Evolutionary conservation across 495 filamentous ascomycete genomes (phyloP).

Genomic region (Trichoderma virens): DNA sequence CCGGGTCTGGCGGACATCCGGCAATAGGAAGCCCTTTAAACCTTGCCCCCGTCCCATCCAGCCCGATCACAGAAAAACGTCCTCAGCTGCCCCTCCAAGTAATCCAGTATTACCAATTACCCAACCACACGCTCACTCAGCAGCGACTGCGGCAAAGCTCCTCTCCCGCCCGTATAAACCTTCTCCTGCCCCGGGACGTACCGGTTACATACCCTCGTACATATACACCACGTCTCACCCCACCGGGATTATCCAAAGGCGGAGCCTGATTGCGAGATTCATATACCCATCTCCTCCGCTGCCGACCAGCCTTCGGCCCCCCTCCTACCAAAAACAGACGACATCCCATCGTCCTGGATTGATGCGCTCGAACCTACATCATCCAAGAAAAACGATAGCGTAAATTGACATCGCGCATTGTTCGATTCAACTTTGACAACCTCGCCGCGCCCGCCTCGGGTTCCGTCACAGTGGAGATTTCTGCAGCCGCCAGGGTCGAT

Average conservation of each 20-base stretch:
- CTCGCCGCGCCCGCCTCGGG: background rate
- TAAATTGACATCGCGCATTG: background rate
- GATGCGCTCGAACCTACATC: background rate
- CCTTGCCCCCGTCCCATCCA: constrained; percentile 3
- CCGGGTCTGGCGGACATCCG: constrained; percentile 5
- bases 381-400: background rate
- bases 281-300: constrained; percentile 7
- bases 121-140: constrained; percentile 8
- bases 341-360: background rate
- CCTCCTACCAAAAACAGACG: constrained; percentile 5
- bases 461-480: background rate
- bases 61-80: background rate
- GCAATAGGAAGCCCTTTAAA: background rate
- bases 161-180: background rate
- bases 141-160: background rate
- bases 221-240: background rate
- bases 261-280: constrained; percentile 8
- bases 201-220: constrained; percentile 4
- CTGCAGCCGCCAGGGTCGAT: background rate
- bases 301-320: background rate
- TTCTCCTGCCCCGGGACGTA: background rate
- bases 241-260: constrained; percentile 6
- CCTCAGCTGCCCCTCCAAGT: background rate
- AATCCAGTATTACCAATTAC: constrained; percentile 3
- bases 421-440: background rate